Evolutionary conservation across 257 asterid species (phyloP), one percentile per base, ranked within the genome.

Genomic region (Galeopsis tetrahit): DNA sequence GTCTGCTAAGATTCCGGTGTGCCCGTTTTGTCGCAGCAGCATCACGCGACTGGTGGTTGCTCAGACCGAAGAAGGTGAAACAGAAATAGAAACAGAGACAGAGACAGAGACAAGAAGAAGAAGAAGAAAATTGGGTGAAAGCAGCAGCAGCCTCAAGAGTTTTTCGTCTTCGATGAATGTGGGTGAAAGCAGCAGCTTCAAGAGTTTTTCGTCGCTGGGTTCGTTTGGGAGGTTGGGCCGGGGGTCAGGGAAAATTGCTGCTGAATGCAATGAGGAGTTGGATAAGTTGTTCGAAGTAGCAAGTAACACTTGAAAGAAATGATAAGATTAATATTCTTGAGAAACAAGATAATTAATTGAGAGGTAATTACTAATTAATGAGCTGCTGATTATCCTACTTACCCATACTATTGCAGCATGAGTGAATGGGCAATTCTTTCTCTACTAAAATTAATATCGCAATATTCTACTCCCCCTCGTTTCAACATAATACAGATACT

Each of bases 21-120:
- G 96, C 82, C 97, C 97, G 60, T 89, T 91, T 69, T 91, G 95
- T 64, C 86, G 96, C 44, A 82, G 93, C 84, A 78, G 69, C 85
- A 91, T 87, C 39, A 68, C 73, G 63, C 84, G 76, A 52, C 62
- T 91, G 51, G 81, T 71, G 2, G 81, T 87, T 44, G 93, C 86
- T 78, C 77, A 77, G 85, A 78, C 74, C 1, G 79, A 77, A 10
- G 10, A 3, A 39, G 40, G 14, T 7, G 85, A 84, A 21, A 21
- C 28, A 21, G 28, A 21, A 21, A 21, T 21, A 21, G 28, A 21
- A 0, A 21, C 28, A 21, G 28, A 21, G 28, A 21, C 28, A 21
- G 28, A 21, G 28, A 21, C 28, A 21, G 28, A 21, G 28, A 21
- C 87, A 51, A 87, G 79, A 73, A 76, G 61, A 78, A 76, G 61